Percentiles rank a stretch among this genome's conserved stretches.
phyloP scores from a whole-genome alignment of 441 rosid species.

The Gossypium schwendimanii region DNA sequence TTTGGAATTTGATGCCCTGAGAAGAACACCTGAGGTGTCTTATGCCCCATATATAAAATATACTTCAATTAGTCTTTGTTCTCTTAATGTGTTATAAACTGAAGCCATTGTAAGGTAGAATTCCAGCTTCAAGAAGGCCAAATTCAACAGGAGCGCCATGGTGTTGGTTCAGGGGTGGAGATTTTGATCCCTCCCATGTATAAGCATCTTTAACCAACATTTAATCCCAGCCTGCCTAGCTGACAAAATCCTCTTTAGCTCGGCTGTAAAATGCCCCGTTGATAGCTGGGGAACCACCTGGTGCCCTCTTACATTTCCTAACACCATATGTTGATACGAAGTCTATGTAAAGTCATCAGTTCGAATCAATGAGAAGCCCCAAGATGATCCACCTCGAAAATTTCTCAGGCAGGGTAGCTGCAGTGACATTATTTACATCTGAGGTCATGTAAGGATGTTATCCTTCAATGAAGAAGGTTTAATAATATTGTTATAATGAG shows the following conservation, averaged over 20 bases:
- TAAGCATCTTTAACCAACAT: no score
- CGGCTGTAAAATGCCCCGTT: no score
- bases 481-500: background rate
- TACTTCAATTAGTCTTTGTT: no score
- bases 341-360: constrained; percentile 36
- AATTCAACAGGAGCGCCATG: constrained; percentile 18
- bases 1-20: constrained; percentile 36
- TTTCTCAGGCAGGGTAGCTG: constrained; percentile 51
- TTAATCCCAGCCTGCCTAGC: no score
- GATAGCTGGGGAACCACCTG: no score
- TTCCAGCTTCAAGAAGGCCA: constrained; percentile 66
- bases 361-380: constrained; percentile 44
- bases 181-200: no score
- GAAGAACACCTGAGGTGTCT: constrained; percentile 48
- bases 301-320: no score
- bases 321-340: no score
- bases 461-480: background rate
- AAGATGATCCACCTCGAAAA: constrained; percentile 60
- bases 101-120: constrained; percentile 24
- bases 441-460: constrained; percentile 48
- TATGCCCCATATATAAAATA: no score
- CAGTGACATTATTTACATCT: constrained; percentile 52
- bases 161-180: no score
- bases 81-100: no score
- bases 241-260: no score